Evolutionary conservation across 78 protist genomes (phyloP).

Genomic region (Paulinella micropora): DNA sequence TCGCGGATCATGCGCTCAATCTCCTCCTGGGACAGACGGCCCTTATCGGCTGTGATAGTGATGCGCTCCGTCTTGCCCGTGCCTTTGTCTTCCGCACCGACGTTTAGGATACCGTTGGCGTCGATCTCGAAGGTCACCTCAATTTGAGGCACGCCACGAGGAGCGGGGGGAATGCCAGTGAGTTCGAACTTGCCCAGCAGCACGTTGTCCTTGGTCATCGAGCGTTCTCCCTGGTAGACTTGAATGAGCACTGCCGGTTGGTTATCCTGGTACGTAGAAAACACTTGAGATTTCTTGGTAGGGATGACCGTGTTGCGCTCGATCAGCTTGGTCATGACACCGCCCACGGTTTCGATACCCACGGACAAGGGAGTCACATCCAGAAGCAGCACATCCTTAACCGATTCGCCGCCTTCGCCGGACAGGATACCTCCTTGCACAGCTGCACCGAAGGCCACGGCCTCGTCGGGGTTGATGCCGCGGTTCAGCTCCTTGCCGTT

Average conservation of each 20-base stretch:
- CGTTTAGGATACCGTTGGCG: conserved; percentile 79
- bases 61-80: conserved; percentile 65
- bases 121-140: conserved; percentile 82
- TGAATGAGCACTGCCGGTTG: conserved; percentile 75
- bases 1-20: conserved; percentile 80
- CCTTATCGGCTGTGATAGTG: conserved; percentile 85
- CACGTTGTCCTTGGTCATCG: conserved; percentile 78
- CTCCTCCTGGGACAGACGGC: conserved; percentile 72
- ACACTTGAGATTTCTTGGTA: conserved; percentile 79
- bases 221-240: conserved; percentile 95
- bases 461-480: conserved; percentile 98
- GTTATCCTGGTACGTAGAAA: conserved; percentile 90
- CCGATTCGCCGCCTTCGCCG: conserved; percentile 60
- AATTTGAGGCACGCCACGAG: conserved; percentile 55
- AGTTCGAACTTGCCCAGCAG: conserved; percentile 78
- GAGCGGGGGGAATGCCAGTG: conserved; percentile 61
- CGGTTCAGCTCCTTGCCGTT: conserved; percentile 91
- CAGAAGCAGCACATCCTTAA: conserved; percentile 52
- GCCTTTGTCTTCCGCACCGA: conserved; percentile 80
- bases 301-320: conserved; percentile 78
- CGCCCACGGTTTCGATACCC: conserved; percentile 95
- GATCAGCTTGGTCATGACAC: conserved; percentile 86
- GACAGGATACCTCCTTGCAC: conserved; percentile 93
- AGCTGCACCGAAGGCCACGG: conserved; percentile 97
- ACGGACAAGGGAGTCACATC: conserved; percentile 84